Evolutionary conservation across 108 stramenopile genomes (phyloP).

Genomic region (Cyclotella kingstonii): DNA sequence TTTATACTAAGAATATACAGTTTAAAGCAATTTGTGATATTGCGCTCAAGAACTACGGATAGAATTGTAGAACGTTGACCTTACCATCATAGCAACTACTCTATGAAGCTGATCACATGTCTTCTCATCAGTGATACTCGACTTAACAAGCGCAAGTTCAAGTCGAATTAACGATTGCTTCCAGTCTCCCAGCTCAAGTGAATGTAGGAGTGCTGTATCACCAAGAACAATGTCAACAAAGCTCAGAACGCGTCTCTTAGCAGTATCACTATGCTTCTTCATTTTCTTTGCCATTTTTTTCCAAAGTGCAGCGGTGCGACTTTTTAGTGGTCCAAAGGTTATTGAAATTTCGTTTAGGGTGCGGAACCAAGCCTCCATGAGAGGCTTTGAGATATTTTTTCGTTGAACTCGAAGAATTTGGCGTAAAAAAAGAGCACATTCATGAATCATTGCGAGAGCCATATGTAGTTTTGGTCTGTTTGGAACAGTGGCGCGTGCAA

Average conservation of each 20-base stretch:
- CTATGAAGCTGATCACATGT: slow-evolving; percentile 70
- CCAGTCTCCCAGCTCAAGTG: slow-evolving; percentile 80
- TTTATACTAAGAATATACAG: slow-evolving; percentile 52
- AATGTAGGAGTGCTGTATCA: slow-evolving; percentile 66
- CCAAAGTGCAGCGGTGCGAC: slow-evolving; percentile 63
- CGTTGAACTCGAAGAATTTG: slow-evolving; percentile 70
- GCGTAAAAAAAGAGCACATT: slow-evolving; percentile 64
- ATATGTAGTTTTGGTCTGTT: slow-evolving; percentile 67
- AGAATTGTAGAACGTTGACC: background rate
- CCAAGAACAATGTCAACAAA: slow-evolving; percentile 72
- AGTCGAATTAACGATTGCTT: slow-evolving; percentile 46
- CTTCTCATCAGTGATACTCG: slow-evolving; percentile 69
- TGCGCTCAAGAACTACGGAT: background rate
- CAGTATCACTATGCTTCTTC: slow-evolving; percentile 70
- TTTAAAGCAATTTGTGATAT: background rate
- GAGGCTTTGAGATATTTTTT: slow-evolving; percentile 58
- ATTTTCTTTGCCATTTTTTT: slow-evolving; percentile 67
- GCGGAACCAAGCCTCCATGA: slow-evolving; percentile 62
- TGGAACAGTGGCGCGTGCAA: slow-evolving; percentile 61
- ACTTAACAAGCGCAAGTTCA: slow-evolving; percentile 64
- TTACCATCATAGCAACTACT: slow-evolving; percentile 50
- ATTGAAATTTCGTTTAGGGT: slow-evolving; percentile 60
- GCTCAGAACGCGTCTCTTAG: slow-evolving; percentile 60
- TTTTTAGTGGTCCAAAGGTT: slow-evolving; percentile 78
- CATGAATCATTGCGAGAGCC: slow-evolving; percentile 66